These are phyloP conservation scores for Acacia acuminata DNA, from an alignment of 306 rosid species.

Conservation along the genomic window DNA sequence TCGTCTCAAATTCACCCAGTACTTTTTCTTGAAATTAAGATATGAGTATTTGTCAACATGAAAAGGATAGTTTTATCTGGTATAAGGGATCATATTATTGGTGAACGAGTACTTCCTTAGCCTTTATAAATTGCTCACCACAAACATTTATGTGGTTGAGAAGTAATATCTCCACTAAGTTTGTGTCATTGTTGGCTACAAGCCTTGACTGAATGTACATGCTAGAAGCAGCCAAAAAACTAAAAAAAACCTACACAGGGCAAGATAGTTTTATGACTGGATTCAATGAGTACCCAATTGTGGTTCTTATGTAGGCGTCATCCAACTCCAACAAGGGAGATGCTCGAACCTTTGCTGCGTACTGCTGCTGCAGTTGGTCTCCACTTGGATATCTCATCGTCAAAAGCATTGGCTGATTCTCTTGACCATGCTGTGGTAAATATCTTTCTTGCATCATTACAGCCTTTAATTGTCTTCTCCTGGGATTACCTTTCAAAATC, in stretches of 20 bases:
- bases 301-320: conserved; percentile 72
- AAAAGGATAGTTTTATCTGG: conserved; percentile 1
- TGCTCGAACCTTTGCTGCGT: conserved; percentile 91
- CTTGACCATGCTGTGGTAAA: conserved; percentile 92
- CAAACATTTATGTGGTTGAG: not conserved
- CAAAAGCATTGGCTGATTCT: conserved; percentile 94
- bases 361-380: conserved; percentile 92
- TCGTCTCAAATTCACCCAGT: not conserved
- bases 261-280: conserved; percentile 23
- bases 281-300: conserved; percentile 12
- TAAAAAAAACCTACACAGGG: not conserved
- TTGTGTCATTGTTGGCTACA: conserved; percentile 14
- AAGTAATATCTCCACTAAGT: conserved; percentile 20
- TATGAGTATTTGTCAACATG: not conserved
- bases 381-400: conserved; percentile 84
- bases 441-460: conserved; percentile 15
- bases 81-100: not conserved
- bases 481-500: not conserved
- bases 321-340: conserved; percentile 88
- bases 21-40: not conserved
- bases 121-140: not conserved
- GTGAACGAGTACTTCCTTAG: not conserved
- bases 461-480: not conserved
- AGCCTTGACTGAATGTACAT: not conserved
- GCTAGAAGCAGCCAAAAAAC: conserved; percentile 16